Evolutionary conservation across 176 grass and related monocot genomes (phyloP).

Genomic region (Avena atlantica): DNA sequence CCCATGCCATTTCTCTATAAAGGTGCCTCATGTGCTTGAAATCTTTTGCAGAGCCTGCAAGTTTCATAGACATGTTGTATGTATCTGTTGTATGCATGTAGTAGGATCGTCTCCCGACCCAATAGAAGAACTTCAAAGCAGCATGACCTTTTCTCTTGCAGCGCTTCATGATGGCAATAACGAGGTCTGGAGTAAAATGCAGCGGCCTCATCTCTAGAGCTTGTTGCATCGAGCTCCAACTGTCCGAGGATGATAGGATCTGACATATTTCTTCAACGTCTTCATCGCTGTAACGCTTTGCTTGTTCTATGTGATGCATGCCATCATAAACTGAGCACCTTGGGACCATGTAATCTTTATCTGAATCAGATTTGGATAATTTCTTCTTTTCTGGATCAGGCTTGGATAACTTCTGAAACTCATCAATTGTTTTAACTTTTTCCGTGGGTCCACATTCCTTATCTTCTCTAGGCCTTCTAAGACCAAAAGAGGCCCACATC

Average conservation of each 20-base stretch:
- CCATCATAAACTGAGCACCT: slow-evolving; percentile 26
- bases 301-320: slow-evolving; percentile 38
- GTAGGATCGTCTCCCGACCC: slow-evolving; percentile 54
- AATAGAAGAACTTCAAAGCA: slow-evolving; percentile 80
- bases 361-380: not conserved
- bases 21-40: slow-evolving; percentile 85
- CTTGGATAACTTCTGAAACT: not conserved
- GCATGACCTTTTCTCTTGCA: slow-evolving; percentile 60
- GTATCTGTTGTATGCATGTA: slow-evolving; percentile 63
- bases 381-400: slow-evolving; percentile 35
- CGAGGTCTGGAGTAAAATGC: slow-evolving; percentile 66
- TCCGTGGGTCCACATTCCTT: slow-evolving; percentile 27
- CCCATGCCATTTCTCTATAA: slow-evolving; percentile 76
- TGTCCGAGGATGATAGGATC: slow-evolving; percentile 56
- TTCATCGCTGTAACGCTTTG: slow-evolving; percentile 40
- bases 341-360: slow-evolving; percentile 40
- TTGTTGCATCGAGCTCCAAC: slow-evolving; percentile 63
- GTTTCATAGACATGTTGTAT: slow-evolving; percentile 84
- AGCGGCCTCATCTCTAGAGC: slow-evolving; percentile 56
- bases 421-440: slow-evolving; percentile 11
- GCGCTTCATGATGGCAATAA: slow-evolving; percentile 59
- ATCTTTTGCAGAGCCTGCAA: slow-evolving; percentile 79
- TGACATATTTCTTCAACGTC: slow-evolving; percentile 61
- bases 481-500: slow-evolving; percentile 48
- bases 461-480: slow-evolving; percentile 40